Evolutionary conservation across 345 rosid species (phyloP).

Genomic region (Melastoma malabathricum): DNA sequence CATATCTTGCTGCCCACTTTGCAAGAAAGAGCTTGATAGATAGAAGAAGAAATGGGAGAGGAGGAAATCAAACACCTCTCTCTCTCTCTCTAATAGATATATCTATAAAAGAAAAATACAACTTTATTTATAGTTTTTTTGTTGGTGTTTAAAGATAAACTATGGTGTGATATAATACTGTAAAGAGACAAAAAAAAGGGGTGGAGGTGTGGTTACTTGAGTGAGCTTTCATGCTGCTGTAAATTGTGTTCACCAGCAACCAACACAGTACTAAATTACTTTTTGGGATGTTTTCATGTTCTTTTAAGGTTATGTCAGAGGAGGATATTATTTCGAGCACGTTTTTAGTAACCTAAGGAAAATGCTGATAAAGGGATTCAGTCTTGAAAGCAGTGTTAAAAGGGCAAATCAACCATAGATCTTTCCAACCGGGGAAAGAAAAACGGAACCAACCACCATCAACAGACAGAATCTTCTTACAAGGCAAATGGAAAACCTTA

Average conservation of each 20-base stretch:
- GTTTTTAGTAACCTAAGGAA: not conserved
- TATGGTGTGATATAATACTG: too few relatives aligned
- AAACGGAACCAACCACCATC: not conserved
- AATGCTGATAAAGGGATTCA: not conserved
- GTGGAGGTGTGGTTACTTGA: conserved; percentile 18
- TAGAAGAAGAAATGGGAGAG: conserved; percentile 11
- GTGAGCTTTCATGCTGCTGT: conserved; percentile 25
- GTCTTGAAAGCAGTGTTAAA: too few relatives aligned
- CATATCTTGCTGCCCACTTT: conserved; percentile 92
- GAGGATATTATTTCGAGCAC: not conserved
- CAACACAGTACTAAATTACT: not conserved
- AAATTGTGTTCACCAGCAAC: conserved; percentile 10
- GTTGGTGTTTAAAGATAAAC: not conserved
- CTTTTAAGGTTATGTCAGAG: not conserved
- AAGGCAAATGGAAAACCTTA: not conserved
- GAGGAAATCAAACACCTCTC: not conserved
- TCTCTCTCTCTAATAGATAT: too few relatives aligned
- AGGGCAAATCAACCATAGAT: not conserved
- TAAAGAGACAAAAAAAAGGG: not conserved
- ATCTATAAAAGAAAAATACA: too few relatives aligned
- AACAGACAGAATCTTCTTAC: not conserved
- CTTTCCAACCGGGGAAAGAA: not conserved
- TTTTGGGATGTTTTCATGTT: conserved; percentile 1
- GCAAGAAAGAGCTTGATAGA: conserved; percentile 73
- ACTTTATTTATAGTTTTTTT: not conserved